Evolutionary conservation across 2,329 filamentous ascomycete species (phyloP).

Genomic region (Clarireedia hainanense): DNA sequence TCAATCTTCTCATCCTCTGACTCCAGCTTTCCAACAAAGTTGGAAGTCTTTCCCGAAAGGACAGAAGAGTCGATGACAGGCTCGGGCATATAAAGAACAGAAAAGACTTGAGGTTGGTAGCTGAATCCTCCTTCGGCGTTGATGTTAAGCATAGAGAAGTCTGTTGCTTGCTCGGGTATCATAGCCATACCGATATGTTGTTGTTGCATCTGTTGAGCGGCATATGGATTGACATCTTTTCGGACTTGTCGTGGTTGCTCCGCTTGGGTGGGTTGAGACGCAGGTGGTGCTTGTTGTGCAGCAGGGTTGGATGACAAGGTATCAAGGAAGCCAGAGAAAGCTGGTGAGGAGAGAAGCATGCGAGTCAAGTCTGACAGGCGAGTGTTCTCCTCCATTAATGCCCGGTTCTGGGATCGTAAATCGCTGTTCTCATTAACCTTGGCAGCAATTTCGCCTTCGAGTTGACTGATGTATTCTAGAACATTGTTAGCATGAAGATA

Average conservation of each 20-base stretch:
- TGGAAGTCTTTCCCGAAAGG: constrained; percentile 64
- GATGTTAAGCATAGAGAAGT: constrained; percentile 65
- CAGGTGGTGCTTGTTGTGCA: constrained; percentile 32
- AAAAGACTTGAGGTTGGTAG: constrained; percentile 65
- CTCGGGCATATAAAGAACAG: constrained; percentile 58
- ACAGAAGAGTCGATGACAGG: constrained; percentile 47
- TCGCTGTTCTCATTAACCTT: constrained; percentile 80
- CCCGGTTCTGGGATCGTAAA: constrained; percentile 71
- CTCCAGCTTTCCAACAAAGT: constrained; percentile 35
- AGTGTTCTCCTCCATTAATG: constrained; percentile 77
- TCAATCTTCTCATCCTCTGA: constrained; percentile 41
- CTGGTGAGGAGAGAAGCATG: constrained; percentile 71
- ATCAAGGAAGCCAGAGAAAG: constrained; percentile 76
- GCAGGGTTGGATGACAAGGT: constrained; percentile 55
- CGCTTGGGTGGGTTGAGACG: constrained; percentile 15
- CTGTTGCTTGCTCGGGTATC: constrained; percentile 71
- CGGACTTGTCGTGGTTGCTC: constrained; percentile 42
- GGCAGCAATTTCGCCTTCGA: constrained; percentile 78
- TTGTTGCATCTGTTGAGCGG: constrained; percentile 42
- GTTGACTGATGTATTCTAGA: constrained; percentile 89
- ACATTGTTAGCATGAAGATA: constrained; percentile 40
- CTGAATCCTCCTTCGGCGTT: constrained; percentile 44
- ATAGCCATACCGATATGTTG: constrained; percentile 72
- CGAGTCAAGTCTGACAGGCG: constrained; percentile 70
- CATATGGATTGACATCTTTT: constrained; percentile 61